Percentiles rank a stretch among this genome's conserved stretches.
Conservation (phyloP, 768 basidiomycete species). For the Tylopilus subfusipes region DNA sequence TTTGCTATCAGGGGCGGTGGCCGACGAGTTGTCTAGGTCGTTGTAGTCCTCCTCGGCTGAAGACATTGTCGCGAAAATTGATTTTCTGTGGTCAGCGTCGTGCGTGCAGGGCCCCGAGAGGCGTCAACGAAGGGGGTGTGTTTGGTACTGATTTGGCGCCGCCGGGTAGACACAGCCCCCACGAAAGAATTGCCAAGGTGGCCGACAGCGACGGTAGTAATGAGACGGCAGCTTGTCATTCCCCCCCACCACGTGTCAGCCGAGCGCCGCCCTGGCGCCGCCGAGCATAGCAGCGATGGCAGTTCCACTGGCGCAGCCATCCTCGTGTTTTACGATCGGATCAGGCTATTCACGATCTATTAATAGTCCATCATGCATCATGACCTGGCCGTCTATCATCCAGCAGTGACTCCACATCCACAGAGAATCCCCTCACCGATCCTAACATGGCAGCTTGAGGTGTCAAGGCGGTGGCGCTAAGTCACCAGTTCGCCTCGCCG, state of each 20-base stretch:
- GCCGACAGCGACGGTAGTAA: neutral
- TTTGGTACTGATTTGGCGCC: neutral
- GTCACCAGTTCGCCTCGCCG: neutral
- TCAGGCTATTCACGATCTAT: no score
- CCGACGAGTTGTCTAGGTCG: slow-evolving; percentile 37
- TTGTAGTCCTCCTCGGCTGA: slow-evolving; percentile 53
- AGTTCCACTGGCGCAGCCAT: no score
- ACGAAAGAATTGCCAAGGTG: no score
- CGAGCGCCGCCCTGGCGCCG: no score
- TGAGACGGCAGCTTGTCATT: neutral
- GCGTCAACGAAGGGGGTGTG: neutral
- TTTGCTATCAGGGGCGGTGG: slow-evolving; percentile 43
- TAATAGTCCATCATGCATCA: no score
- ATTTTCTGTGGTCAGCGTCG: neutral
- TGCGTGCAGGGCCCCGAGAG: no score
- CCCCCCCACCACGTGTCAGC: neutral
- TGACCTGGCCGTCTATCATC: no score
- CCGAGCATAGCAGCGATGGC: no score
- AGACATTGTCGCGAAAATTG: neutral
- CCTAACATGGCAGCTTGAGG: neutral
- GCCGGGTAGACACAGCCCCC: neutral
- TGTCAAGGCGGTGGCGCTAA: neutral
- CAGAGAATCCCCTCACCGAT: neutral
- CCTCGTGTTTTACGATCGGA: no score
- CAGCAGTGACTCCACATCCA: no score